Conservation (phyloP, 2,329 filamentous ascomycete genomes). For the Plectosphaerella plurivora region DNA sequence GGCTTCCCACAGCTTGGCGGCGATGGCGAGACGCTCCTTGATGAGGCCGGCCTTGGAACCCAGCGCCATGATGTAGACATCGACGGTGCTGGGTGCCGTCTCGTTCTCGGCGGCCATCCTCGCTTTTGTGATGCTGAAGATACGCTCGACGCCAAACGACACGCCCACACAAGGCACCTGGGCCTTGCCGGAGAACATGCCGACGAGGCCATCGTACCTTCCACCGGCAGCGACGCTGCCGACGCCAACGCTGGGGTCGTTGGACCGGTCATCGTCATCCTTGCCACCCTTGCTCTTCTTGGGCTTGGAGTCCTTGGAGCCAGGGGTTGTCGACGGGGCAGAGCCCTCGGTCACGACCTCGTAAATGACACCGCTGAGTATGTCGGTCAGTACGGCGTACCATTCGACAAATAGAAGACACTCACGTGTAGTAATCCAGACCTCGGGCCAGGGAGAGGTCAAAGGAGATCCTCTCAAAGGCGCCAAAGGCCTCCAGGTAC, state of each 20-base stretch:
- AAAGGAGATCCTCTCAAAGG: constrained; percentile 73
- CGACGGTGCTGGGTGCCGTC: constrained; percentile 58
- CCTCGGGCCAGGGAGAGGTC: constrained; percentile 87
- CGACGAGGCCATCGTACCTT: constrained; percentile 86
- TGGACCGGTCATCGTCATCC: constrained; percentile 63
- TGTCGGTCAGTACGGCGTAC: constrained; percentile 37
- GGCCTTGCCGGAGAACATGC: constrained; percentile 84
- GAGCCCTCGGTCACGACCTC: constrained; percentile 83
- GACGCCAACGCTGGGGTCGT: constrained; percentile 77
- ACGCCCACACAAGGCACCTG: constrained; percentile 81
- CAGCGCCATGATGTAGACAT: constrained; percentile 94
- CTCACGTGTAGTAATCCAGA: constrained; percentile 67
- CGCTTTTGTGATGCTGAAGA: constrained; percentile 81
- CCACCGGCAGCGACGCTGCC: constrained; percentile 75
- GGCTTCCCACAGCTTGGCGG: constrained; percentile 74
- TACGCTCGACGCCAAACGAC: constrained; percentile 92
- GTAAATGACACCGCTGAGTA: constrained; percentile 74
- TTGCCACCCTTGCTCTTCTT: constrained; percentile 48
- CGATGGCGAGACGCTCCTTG: constrained; percentile 78
- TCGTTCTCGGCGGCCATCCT: constrained; percentile 58
- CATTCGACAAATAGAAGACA: not conserved
- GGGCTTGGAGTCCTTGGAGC: constrained; percentile 31
- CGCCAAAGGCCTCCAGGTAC: constrained; percentile 75
- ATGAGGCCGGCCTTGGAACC: constrained; percentile 79
- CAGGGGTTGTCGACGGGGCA: constrained; percentile 42